Conservation (phyloP, 1,284 basidiomycete genomes). For the Marasmius sp. region DNA sequence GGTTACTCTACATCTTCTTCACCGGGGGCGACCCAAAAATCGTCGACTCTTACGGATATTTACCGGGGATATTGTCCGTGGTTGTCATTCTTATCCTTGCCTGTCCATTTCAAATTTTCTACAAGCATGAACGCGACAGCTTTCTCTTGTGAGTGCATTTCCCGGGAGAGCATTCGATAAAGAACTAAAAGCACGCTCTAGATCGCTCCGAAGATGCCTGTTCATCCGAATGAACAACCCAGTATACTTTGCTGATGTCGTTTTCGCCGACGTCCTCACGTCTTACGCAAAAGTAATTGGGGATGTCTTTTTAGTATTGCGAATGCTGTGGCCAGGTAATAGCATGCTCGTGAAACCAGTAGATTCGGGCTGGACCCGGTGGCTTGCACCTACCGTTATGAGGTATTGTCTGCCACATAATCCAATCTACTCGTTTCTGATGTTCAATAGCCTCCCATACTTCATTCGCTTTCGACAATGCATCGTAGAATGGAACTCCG, state of each 20-base stretch:
- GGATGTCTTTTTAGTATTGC: constrained; percentile 87
- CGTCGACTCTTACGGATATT: constrained; percentile 74
- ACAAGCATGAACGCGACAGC: constrained; percentile 70
- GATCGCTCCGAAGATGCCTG: constrained; percentile 73
- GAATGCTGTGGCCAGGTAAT: constrained; percentile 78
- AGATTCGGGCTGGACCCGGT: constrained; percentile 63
- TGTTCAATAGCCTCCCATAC: constrained; percentile 76
- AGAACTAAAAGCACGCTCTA: constrained; percentile 24
- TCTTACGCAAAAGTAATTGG: constrained; percentile 97
- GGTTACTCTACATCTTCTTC: constrained; percentile 62
- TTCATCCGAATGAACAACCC: constrained; percentile 60
- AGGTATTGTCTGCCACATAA: constrained; percentile 66
- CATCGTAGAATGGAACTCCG: constrained; percentile 78
- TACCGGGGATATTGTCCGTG: constrained; percentile 71
- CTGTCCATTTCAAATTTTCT: constrained; percentile 65
- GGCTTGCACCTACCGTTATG: constrained; percentile 83
- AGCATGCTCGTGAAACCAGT: constrained; percentile 67
- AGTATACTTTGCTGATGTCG: constrained; percentile 88
- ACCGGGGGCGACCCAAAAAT: constrained; percentile 55
- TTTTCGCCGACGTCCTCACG: constrained; percentile 94
- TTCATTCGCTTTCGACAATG: constrained; percentile 92
- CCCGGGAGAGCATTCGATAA: not conserved
- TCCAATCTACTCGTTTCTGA: constrained; percentile 14
- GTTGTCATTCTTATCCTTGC: constrained; percentile 57
- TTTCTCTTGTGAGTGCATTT: constrained; percentile 66